A percentile compares a stretch with the other conserved stretches of the same genome.
Conservation (phyloP, 306 rosid genomes). For the Quercus agrifolia region DNA sequence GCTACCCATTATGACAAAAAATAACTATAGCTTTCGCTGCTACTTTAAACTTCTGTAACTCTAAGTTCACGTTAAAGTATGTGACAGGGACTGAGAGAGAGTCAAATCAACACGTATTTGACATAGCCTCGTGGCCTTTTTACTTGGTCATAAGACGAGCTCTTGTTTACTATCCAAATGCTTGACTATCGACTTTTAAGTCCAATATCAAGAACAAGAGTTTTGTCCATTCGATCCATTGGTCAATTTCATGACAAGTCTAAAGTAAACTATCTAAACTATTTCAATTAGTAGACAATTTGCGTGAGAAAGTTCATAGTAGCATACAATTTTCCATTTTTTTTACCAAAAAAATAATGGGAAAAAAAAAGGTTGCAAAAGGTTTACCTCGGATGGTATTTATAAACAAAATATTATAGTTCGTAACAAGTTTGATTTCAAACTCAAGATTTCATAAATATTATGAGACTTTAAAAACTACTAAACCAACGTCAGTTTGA, state of each 20-base stretch:
- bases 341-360: no score
- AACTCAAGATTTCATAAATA: no score
- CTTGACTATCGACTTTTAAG: neutral
- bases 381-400: no score
- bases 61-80: slow-evolving; percentile 12
- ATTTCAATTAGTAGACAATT: no score
- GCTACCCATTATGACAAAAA: neutral
- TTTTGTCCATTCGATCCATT: neutral
- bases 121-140: neutral
- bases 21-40: neutral
- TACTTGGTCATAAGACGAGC: neutral
- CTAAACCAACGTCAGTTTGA: no score
- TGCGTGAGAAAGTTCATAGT: no score
- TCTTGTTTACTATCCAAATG: no score
- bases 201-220: neutral
- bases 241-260: neutral
- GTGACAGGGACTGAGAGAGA: neutral
- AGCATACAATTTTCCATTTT: no score
- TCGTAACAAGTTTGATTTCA: no score
- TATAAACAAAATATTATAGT: no score
- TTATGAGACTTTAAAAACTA: fast-evolving
- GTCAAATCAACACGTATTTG: slow-evolving; percentile 1
- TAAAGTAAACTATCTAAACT: neutral
- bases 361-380: no score
- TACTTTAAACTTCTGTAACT: neutral